A percentile compares a stretch with the other conserved stretches of the same genome.
These are phyloP conservation scores for Malassezia equina DNA, from an alignment of 1,284 basidiomycete species.

Conservation along the genomic window DNA sequence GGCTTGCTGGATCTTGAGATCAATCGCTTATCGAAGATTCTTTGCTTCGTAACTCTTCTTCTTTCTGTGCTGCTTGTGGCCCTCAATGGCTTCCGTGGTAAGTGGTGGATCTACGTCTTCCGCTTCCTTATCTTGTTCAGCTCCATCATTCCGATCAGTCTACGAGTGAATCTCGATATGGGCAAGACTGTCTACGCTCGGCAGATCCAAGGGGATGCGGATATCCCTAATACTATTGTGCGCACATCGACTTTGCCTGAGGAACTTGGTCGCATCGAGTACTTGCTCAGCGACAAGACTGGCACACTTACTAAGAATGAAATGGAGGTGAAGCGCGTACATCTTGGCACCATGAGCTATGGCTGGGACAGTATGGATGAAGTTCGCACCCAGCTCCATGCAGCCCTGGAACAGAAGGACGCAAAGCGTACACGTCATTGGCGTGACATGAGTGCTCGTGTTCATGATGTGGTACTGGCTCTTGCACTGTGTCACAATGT, in stretches of 20 bases:
- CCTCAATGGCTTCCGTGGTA: constrained; percentile 86
- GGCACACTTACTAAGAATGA: constrained; percentile 97
- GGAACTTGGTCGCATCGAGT: constrained; percentile 90
- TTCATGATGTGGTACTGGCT: constrained; percentile 86
- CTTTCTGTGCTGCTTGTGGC: constrained; percentile 85
- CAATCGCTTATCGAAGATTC: constrained; percentile 90
- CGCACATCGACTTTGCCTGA: constrained; percentile 93
- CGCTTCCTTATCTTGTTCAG: constrained; percentile 95
- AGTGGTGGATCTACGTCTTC: constrained; percentile 93
- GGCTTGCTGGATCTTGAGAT: constrained; percentile 88
- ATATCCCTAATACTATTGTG: constrained; percentile 91
- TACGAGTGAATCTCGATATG: constrained; percentile 98
- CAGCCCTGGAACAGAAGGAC: constrained; percentile 55
- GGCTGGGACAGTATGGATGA: constrained; percentile 97
- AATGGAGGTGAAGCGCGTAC: constrained; percentile 97
- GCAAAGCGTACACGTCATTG: constrained; percentile 53
- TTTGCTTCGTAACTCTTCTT: constrained; percentile 85
- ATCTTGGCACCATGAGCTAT: constrained; percentile 97
- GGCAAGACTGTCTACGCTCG: constrained; percentile 95
- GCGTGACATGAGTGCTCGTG: constrained; percentile 84
- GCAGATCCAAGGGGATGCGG: constrained; percentile 81
- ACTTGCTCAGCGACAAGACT: constrained; percentile 91
- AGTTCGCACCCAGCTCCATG: constrained; percentile 72
- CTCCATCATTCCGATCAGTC: constrained; percentile 95
- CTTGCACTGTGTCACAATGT: constrained; percentile 96